Percentiles rank a stretch among this genome's conserved stretches.
These are phyloP conservation scores for Neoascochyta sp. DNA, from an alignment of 2,329 filamentous ascomycete genomes.

Conservation along the genomic window DNA sequence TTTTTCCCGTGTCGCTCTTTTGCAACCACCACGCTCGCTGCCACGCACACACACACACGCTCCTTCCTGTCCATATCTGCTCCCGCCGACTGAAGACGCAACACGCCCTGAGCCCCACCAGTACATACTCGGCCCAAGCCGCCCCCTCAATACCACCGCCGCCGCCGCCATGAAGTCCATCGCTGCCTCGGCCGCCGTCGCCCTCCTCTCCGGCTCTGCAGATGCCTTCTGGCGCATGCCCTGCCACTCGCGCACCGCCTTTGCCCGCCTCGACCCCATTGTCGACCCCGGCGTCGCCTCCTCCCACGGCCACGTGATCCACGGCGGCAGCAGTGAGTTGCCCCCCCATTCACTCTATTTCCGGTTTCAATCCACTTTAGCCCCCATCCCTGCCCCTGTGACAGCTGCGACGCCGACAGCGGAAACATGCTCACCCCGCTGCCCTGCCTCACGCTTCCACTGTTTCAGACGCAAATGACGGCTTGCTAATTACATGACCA, in stretches of 20 bases:
- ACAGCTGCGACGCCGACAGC: too few relatives aligned
- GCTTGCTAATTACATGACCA: constrained; percentile 22
- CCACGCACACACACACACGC: constrained; percentile 19
- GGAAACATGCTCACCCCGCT: too few relatives aligned
- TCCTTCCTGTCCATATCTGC: constrained; percentile 32
- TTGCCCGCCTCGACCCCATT: constrained; percentile 53
- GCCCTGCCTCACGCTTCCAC: constrained; percentile 51
- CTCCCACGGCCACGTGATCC: constrained; percentile 32
- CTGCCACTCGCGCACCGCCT: constrained; percentile 59
- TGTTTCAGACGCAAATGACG: constrained; percentile 63
- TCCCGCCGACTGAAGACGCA: constrained; percentile 10
- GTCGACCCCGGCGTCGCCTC: constrained; percentile 29
- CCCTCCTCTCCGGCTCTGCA: constrained; percentile 39
- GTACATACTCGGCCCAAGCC: constrained; percentile 6
- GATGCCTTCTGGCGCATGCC: constrained; percentile 70
- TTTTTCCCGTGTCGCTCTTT: constrained; percentile 26
- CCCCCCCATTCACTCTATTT: too few relatives aligned
- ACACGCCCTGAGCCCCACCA: constrained; percentile 4
- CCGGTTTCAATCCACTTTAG: constrained; percentile 48
- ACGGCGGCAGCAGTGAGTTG: constrained; percentile 50
- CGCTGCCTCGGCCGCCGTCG: constrained; percentile 25
- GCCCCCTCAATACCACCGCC: not conserved
- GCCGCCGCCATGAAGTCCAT: constrained; percentile 32
- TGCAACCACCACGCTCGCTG: constrained; percentile 26
- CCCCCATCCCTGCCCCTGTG: too few relatives aligned